Evolutionary conservation across 2,329 filamentous ascomycete species (phyloP).

Genomic region (Fonsecaea pedrosoi): DNA sequence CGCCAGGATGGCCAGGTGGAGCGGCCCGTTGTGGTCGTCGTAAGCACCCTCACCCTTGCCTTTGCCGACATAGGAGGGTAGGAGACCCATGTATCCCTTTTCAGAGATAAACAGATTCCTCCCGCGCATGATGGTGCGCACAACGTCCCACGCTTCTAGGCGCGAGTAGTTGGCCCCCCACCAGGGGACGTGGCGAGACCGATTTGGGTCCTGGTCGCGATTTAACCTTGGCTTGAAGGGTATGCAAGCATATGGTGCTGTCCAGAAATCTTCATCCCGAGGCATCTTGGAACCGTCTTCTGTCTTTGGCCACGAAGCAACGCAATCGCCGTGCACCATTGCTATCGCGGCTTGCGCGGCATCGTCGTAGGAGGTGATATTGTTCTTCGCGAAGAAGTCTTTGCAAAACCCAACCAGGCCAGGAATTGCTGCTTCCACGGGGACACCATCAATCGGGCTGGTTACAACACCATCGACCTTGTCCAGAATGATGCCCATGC

Average conservation of each 20-base stretch:
- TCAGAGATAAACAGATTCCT: constrained; percentile 5
- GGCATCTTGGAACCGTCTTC: not conserved
- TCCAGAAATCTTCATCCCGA: not conserved
- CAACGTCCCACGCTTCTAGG: constrained; percentile 5
- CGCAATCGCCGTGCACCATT: constrained; percentile 19
- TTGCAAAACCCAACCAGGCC: constrained; percentile 2
- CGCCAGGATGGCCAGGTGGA: constrained; percentile 15
- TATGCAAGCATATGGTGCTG: constrained; percentile 12
- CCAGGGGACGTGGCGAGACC: constrained; percentile 15
- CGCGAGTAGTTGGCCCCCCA: not conserved
- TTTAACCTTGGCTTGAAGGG: constrained; percentile 11
- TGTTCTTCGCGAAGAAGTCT: constrained; percentile 10
- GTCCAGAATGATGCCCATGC: constrained; percentile 18
- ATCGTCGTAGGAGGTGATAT: constrained; percentile 12
- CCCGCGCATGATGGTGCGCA: constrained; percentile 18
- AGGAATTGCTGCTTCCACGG: not conserved
- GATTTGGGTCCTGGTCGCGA: constrained; percentile 1
- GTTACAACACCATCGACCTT: not conserved
- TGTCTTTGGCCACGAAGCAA: constrained; percentile 14
- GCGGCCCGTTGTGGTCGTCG: not conserved
- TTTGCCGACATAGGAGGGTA: constrained; percentile 9
- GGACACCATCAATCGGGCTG: not conserved
- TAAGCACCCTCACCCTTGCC: not conserved
- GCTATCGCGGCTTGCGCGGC: constrained; percentile 11
- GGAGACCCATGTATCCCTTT: constrained; percentile 8